Conservation (phyloP, 495 filamentous ascomycete genomes). For the Neurospora sp. region DNA sequence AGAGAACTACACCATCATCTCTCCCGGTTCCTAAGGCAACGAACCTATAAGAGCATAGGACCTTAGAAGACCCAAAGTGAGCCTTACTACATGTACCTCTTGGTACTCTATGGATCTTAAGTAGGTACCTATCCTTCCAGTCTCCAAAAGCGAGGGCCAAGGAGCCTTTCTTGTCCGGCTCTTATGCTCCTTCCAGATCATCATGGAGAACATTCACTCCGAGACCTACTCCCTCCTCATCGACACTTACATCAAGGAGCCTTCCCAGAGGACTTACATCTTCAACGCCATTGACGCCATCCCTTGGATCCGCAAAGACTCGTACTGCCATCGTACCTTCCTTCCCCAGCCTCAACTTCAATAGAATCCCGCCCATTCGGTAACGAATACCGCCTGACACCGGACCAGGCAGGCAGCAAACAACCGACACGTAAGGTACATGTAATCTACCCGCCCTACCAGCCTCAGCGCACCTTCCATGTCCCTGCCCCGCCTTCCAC, state of each 20-base stretch:
- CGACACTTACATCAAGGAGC: constrained; percentile 99
- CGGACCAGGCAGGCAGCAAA: background rate
- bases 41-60: no score
- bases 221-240: constrained; percentile 99
- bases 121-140: no score
- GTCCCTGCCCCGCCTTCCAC: background rate
- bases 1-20: no score
- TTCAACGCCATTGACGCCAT: constrained; percentile 98
- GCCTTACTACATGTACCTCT: no score
- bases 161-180: background rate
- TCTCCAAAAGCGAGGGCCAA: no score
- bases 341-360: background rate
- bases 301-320: constrained; percentile 88
- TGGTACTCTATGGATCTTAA: no score
- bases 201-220: constrained; percentile 99
- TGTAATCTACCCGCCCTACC: background rate
- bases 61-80: no score
- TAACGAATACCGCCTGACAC: background rate
- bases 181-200: constrained; percentile 83
- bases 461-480: background rate
- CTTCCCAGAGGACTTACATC: constrained; percentile 85
- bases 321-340: no score
- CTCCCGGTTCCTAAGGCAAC: no score
- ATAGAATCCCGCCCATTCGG: background rate
- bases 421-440: background rate